Percentiles rank a stretch among this genome's conserved stretches.
These are phyloP conservation scores for Flaveria bidentis DNA, from an alignment of 129 eudicot genomes.

Conservation along the genomic window DNA sequence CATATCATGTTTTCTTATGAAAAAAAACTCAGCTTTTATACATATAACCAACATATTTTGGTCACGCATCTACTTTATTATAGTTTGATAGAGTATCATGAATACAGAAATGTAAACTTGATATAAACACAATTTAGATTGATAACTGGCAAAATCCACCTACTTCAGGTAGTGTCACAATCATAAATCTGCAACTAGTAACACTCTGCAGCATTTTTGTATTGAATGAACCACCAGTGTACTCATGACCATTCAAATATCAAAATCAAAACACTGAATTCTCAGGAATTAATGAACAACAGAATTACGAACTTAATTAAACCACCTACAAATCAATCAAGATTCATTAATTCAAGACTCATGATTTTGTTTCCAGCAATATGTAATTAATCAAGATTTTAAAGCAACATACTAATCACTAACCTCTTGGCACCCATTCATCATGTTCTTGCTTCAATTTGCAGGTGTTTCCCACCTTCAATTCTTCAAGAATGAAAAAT, in stretches of 20 bases:
- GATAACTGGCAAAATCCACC: conserved; percentile 27
- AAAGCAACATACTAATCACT: conserved; percentile 23
- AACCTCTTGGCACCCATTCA: conserved; percentile 28
- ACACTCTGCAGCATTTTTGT: conserved; percentile 31
- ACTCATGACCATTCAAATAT: conserved; percentile 26
- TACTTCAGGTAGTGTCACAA: conserved; percentile 37
- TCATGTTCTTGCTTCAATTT: neutral
- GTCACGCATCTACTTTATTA: no score
- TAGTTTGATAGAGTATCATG: no score
- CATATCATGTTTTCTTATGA: no score
- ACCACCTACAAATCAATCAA: conserved; percentile 21
- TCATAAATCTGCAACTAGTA: conserved; percentile 27
- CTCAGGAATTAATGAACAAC: conserved; percentile 21
- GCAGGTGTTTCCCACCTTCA: neutral
- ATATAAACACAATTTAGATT: no score
- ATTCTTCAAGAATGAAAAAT: no score
- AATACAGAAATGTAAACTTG: no score
- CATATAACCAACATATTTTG: no score
- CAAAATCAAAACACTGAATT: conserved; percentile 19
- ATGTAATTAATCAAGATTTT: conserved; percentile 14
- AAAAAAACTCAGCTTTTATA: no score
- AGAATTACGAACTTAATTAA: conserved; percentile 15
- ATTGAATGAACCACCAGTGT: conserved; percentile 25
- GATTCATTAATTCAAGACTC: conserved; percentile 7
- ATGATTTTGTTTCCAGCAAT: neutral